Base-by-base conservation (phyloP, 1,284 basidiomycete species). In the Schizophyllum amplum region DNA sequence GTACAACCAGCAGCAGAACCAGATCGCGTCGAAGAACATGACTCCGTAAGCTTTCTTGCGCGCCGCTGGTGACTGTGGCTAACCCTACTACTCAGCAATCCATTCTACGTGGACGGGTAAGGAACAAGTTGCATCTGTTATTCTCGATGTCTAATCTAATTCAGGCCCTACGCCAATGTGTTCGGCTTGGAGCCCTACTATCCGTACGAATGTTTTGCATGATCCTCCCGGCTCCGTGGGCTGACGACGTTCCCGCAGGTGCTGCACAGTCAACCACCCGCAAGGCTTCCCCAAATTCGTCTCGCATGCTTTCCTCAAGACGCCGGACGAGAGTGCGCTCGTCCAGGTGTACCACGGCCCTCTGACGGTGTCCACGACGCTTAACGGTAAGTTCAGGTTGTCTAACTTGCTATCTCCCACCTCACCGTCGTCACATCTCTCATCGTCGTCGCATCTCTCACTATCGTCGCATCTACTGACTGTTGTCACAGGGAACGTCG, bases 201-300 rank as follows among this genome's bases (percentile, higher is more conserved):
- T 59, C 76, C 76, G 1, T n/a, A n/a, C n/a, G n/a, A n/a, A n/a
- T n/a, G n/a, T n/a, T n/a, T n/a, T n/a, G n/a, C n/a, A n/a, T n/a
- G n/a, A n/a, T n/a, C n/a, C n/a, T n/a, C n/a, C n/a, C n/a, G n/a
- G n/a, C n/a, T n/a, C n/a, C n/a, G n/a, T n/a, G n/a, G n/a, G n/a
- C n/a, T n/a, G n/a, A n/a, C n/a, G n/a, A n/a, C n/a, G n/a, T n/a
- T n/a, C n/a, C n/a, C n/a, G n/a, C n/a, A n/a, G n/a, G n/a, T 83
- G 81, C 66, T 83, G 81, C 67, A 82, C 80, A 1, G 81, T 83
- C 58, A 82, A 83, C 59, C 77, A 79, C 61, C 80, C 81, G 5
- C 81, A 82, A 65, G 81, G 81, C 47, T 82, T 76, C 75, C 81
- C 82, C 1, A 84, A 83, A 64, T 83, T 84, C 64, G 74, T 81